phyloP scores from a whole-genome alignment of 768 basidiomycete genomes.

The Exidia glandulosa region DNA sequence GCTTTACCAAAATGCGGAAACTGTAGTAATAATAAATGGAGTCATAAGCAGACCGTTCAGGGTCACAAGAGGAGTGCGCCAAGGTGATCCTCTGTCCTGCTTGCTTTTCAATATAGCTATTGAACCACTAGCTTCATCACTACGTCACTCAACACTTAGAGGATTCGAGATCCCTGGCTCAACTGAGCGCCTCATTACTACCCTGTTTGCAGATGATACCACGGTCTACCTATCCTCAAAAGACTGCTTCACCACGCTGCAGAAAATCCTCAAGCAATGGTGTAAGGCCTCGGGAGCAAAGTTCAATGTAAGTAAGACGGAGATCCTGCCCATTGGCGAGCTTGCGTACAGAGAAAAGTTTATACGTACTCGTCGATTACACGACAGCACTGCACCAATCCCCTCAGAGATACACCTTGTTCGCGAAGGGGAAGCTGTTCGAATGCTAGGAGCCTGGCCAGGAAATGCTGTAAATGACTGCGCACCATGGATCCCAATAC shows the following conservation, averaged over 20 bases:
- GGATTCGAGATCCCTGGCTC: conserved; percentile 12
- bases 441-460: background rate
- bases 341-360: background rate
- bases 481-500: background rate
- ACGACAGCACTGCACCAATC: background rate
- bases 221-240: conserved; percentile 21
- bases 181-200: conserved; percentile 2
- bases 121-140: conserved; percentile 25
- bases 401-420: background rate
- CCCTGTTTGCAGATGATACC: conserved; percentile 32
- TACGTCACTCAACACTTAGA: conserved; percentile 15
- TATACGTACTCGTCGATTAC: background rate
- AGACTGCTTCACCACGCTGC: conserved; percentile 17
- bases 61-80: conserved; percentile 23
- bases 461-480: background rate
- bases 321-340: conserved; percentile 20
- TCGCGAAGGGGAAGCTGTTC: background rate
- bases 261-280: conserved; percentile 25
- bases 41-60: conserved; percentile 13
- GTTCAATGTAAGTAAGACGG: conserved; percentile 32
- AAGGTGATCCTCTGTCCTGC: conserved; percentile 30
- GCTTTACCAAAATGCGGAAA: conserved; percentile 21
- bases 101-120: conserved; percentile 31
- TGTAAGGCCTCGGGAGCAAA: conserved; percentile 28
- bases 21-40: conserved; percentile 24